Evolutionary conservation across 352 stramenopile genomes (phyloP).

Genomic region (Poterioochromonas sp.): DNA sequence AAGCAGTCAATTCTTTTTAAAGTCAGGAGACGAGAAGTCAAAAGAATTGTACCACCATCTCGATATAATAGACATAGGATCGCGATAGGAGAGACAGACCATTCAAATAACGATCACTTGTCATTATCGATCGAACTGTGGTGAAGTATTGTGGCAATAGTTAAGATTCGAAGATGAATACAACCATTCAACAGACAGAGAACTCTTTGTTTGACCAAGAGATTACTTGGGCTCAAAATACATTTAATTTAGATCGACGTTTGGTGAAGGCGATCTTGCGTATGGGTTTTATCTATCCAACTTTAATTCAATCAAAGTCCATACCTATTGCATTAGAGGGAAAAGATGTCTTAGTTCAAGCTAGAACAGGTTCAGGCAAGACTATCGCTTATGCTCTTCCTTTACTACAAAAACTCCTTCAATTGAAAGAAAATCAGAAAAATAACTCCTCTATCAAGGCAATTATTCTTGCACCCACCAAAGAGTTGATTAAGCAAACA

Average conservation of each 20-base stretch:
- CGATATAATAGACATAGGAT: no score
- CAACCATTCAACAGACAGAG: no score
- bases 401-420: conserved; percentile 77
- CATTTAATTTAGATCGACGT: conserved; percentile 46
- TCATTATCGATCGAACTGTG: no score
- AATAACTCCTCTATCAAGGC: conserved; percentile 42
- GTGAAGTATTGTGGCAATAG: no score
- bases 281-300: conserved; percentile 51
- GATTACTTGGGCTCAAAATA: conserved; percentile 26
- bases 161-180: no score
- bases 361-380: conserved; percentile 81
- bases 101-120: no score
- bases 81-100: no score
- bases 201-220: conserved; percentile 25
- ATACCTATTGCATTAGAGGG: conserved; percentile 80
- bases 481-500: conserved; percentile 93
- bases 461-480: conserved; percentile 90
- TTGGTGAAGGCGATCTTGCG: conserved; percentile 47
- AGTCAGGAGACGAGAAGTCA: no score
- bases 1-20: no score
- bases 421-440: background rate
- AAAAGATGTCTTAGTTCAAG: conserved; percentile 81
- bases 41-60: no score
- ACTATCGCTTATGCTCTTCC: conserved; percentile 83
- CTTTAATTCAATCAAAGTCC: conserved; percentile 59